Base-by-base conservation (phyloP, 148 eudicot species). In the Camellia sinensis region DNA sequence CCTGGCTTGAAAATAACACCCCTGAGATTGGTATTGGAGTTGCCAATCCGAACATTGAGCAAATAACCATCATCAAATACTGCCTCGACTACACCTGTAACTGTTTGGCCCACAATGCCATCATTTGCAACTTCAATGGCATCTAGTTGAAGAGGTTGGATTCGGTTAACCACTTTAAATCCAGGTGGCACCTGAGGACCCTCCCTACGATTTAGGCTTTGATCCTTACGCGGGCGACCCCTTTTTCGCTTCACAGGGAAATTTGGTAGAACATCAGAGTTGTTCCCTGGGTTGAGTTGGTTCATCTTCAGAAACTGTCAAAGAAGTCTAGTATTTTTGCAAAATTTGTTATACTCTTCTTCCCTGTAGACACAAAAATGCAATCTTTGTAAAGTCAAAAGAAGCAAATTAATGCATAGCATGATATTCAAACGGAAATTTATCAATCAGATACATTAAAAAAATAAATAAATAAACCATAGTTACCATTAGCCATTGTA, bases 191-290 rank as follows among this genome's bases (percentile, higher is more conserved):
- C 29, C 7, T 37, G 65, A 14, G 80, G 77, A 81, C 40, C 66
- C 79, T 56, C 78, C 0, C 73, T 80, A 21, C 84, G 87, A 17
- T 61, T 82, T 67, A 81, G 89, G 75, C 82, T 85, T 21, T 77
- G 85, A 80, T 93, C 96, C 84, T 95, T 95, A 37, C 94, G 90
- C 17, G 98, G 98, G 76, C 97, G 96, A 45, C 98, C 98, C 48
- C 97, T 89, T 80, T 85, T 89, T 79, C 94, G 88, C 82, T 92
- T 91, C 61, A 80, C 69, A 14, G 88, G 87, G 40, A 59, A 71
- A 56, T 53, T 77, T 53, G 81, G 71, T 13, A 85, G 73, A 71
- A 76, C 63, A 80, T 83, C 75, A 29, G 85, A 67, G 80, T 64
- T 81, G 61, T 79, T 85, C 45, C 77, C 87, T 74, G 73, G 83